phyloP scores from a whole-genome alignment of 331 rosid species.

The Rosa hybrid region DNA sequence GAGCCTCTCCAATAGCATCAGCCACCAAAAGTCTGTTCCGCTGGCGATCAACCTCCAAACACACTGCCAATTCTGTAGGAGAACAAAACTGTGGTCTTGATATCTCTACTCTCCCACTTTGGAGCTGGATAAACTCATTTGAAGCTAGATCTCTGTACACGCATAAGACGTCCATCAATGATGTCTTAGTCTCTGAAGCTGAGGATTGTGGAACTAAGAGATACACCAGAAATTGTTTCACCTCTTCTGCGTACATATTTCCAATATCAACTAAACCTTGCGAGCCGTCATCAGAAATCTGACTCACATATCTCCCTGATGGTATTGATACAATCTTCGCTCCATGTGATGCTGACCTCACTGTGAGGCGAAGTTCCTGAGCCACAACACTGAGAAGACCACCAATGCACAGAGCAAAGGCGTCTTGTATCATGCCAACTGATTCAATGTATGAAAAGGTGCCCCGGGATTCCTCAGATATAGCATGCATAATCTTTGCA shows the following conservation, averaged over 20 bases:
- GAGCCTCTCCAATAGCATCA: neutral
- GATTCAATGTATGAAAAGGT: constrained; percentile 19
- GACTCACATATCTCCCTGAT: neutral
- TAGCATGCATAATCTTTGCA: constrained; percentile 9
- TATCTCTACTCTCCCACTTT: neutral
- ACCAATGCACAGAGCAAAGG: constrained; percentile 18
- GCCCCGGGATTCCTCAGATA: too few species aligned
- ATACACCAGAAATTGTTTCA: neutral
- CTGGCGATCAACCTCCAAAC: constrained; percentile 4
- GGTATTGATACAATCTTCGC: neutral
- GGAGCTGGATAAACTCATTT: neutral
- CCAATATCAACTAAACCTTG: constrained; percentile 1
- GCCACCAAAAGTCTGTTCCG: neutral
- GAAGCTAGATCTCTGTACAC: constrained; percentile 1
- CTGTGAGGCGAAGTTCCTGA: neutral
- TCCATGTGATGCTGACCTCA: neutral
- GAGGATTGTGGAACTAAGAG: neutral
- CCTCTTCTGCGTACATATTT: constrained; percentile 9
- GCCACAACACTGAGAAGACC: constrained; percentile 19
- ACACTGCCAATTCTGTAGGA: neutral
- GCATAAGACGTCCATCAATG: neutral
- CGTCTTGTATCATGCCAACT: constrained; percentile 9
- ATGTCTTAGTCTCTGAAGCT: neutral
- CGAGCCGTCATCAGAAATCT: neutral
- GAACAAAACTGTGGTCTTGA: neutral